Percentiles rank a stretch among this genome's conserved stretches.
phyloP scores from a whole-genome alignment of 306 rosid species.

The Glycine tomentella region DNA sequence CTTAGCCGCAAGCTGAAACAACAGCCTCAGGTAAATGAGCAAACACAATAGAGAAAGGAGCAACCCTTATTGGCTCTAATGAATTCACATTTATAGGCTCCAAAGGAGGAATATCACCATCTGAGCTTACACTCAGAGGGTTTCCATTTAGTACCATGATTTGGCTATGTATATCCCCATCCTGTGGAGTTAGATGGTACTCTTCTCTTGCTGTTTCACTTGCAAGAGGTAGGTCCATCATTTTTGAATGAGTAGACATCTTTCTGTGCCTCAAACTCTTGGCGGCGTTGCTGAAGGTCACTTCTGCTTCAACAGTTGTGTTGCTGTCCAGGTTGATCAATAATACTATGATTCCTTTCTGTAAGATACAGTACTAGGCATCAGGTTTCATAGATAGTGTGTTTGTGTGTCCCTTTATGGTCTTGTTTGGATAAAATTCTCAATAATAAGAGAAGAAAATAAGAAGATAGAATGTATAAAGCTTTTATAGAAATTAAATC shows the following conservation, averaged over 20 bases:
- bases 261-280: constrained; percentile 50
- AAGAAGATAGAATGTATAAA: too few species aligned
- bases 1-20: constrained; percentile 71
- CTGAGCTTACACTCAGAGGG: constrained; percentile 58
- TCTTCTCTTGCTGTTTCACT: constrained; percentile 67
- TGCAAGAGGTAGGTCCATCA: constrained; percentile 37
- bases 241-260: constrained; percentile 21
- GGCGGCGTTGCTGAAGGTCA: constrained; percentile 38
- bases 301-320: constrained; percentile 54
- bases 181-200: constrained; percentile 77
- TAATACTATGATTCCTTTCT: constrained; percentile 81
- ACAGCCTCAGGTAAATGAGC: constrained; percentile 68
- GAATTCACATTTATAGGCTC: constrained; percentile 67
- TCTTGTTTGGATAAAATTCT: not conserved
- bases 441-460: too few species aligned
- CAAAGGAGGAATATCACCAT: constrained; percentile 73
- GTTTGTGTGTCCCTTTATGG: constrained; percentile 34
- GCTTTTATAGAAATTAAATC: too few species aligned
- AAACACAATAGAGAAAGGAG: constrained; percentile 88
- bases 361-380: constrained; percentile 45
- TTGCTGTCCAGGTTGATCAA: constrained; percentile 72
- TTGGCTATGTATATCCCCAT: constrained; percentile 80
- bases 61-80: constrained; percentile 58
- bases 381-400: constrained; percentile 15
- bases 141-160: constrained; percentile 79